Evolutionary conservation across 164 flowering plant genomes (phyloP), one percentile per base, ranked within the genome.

Genomic region (Chloranthus sessilifolius): DNA sequence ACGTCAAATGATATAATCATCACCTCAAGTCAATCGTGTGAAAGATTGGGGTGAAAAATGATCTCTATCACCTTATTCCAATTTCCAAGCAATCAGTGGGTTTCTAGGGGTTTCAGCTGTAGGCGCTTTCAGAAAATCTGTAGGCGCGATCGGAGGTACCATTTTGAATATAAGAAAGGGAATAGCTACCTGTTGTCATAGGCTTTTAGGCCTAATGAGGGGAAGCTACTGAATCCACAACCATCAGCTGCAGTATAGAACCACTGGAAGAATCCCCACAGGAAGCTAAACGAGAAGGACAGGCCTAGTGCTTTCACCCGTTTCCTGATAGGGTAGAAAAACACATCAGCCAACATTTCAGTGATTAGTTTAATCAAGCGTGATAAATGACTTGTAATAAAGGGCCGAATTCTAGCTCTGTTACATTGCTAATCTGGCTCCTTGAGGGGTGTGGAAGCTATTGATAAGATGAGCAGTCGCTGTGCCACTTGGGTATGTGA

Each of bases 401-500:
- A n/a, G n/a, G n/a, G n/a, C n/a, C n/a, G 7, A 36, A 16, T 20
- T 40, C 36, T 27, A 21, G 12, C 11, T 5, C 6, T 7, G 46
- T 63, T 66, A 77, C 88, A 71, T 79, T 23, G 79, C 88, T 39
- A 76, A 51, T 43, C 74, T 73, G 35, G 77, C 78, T 43, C 88
- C 88, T 28, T 65, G 49, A 26, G 88, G 80, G 17, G 82, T 76
- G 51, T 78, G 88, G 63, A 81, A 78, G 47, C 84, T 69, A 66
- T 78, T 81, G 68, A 81, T 79, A 8, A 81, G 77, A 50, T 68
- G 64, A 31, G 88, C 88, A 57, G 85, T 77, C 4, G 85, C 85
- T 28, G 81, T 77, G 0, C 85, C 85, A 56, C 88, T 77, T 12
- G 88, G 88, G 52, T 73, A 82, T 1, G 64, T 73, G 52, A 82